Conservation (phyloP, 805 yeast genomes). For the Metschnikowia vanudenii region DNA sequence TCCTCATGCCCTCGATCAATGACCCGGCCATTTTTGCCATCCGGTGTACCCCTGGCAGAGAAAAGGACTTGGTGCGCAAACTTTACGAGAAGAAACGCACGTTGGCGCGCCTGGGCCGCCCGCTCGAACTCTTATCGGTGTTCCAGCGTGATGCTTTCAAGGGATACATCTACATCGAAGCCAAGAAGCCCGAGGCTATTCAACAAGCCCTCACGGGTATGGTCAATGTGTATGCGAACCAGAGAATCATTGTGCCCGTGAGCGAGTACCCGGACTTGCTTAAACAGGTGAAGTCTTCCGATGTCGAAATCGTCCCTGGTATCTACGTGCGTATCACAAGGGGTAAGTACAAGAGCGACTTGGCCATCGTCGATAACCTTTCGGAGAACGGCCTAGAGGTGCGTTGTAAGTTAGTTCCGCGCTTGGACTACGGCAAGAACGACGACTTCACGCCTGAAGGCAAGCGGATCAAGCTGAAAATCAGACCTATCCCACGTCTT, state of each 20-base stretch:
- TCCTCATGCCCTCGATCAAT: constrained; percentile 90
- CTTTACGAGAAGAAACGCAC: constrained; percentile 81
- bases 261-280: constrained; percentile 91
- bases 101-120: constrained; percentile 66
- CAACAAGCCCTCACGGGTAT: constrained; percentile 85
- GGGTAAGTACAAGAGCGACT: constrained; percentile 89
- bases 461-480: constrained; percentile 48
- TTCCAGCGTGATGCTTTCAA: constrained; percentile 92
- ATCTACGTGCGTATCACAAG: constrained; percentile 86
- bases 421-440: constrained; percentile 83
- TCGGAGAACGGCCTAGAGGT: constrained; percentile 95
- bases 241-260: constrained; percentile 87
- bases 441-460: constrained; percentile 51
- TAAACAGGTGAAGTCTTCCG: constrained; percentile 85
- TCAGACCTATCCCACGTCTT: constrained; percentile 80
- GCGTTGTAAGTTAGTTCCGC: constrained; percentile 87
- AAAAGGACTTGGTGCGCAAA: constrained; percentile 84
- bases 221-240: constrained; percentile 73
- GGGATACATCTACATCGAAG: constrained; percentile 93
- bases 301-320: constrained; percentile 86
- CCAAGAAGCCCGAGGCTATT: constrained; percentile 89
- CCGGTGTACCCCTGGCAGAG: constrained; percentile 89
- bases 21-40: constrained; percentile 97
- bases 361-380: constrained; percentile 89
- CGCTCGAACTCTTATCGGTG: constrained; percentile 82